Evolutionary conservation across 1,284 basidiomycete genomes (phyloP).

Genomic region (Rhodotorula sp.): DNA sequence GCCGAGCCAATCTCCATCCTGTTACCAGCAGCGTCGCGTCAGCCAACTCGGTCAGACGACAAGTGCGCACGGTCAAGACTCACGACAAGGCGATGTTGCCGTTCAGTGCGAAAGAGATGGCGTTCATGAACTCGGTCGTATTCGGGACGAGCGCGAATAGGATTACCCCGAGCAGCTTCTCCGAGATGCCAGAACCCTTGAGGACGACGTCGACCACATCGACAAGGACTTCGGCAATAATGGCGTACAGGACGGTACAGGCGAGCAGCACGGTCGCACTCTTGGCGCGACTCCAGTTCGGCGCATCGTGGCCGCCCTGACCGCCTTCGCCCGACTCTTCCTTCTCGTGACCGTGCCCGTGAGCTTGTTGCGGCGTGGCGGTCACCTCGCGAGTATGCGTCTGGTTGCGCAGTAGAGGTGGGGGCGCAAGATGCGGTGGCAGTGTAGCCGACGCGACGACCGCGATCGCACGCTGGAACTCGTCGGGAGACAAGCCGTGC

Average conservation of each 20-base stretch:
- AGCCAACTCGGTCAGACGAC: background rate
- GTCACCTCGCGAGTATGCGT: constrained; percentile 30
- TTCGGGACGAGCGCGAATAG: constrained; percentile 97
- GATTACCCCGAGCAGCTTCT: constrained; percentile 96
- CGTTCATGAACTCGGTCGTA: constrained; percentile 99
- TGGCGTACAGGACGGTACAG: constrained; percentile 90
- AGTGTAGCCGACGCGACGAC: constrained; percentile 81
- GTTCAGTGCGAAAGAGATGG: constrained; percentile 97
- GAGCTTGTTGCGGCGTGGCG: background rate
- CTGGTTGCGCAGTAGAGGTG: constrained; percentile 20
- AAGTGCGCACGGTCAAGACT: constrained; percentile 39
- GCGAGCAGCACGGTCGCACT: constrained; percentile 81
- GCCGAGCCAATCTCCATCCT: constrained; percentile 99
- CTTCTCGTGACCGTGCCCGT: constrained; percentile 10
- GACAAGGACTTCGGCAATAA: constrained; percentile 66
- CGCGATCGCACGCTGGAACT: constrained; percentile 70
- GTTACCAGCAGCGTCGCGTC: background rate
- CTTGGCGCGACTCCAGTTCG: constrained; percentile 84
- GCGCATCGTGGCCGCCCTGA: constrained; percentile 87
- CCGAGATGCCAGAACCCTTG: constrained; percentile 87
- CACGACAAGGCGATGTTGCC: constrained; percentile 90
- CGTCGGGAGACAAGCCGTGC: constrained; percentile 66
- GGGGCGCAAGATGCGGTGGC: constrained; percentile 51
- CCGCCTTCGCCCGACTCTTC: constrained; percentile 45
- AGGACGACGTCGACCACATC: constrained; percentile 95